Conservation (phyloP, 1,284 basidiomycete species). For the Volvariella volvacea region DNA sequence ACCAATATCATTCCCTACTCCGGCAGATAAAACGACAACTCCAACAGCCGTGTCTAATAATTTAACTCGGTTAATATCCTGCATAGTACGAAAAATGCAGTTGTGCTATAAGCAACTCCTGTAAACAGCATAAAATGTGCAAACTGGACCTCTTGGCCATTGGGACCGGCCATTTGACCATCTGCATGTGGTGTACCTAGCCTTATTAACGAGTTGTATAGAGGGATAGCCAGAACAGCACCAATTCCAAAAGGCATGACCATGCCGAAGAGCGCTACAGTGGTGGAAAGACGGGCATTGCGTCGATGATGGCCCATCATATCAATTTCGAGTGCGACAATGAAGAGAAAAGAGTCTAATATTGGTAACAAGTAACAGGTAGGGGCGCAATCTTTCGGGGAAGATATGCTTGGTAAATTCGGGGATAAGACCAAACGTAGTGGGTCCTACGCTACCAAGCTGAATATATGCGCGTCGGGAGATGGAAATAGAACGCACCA, state of each 20-base stretch:
- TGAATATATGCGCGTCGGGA: slow-evolving; percentile 1
- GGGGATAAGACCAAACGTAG: slow-evolving; percentile 71
- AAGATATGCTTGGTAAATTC: slow-evolving; percentile 83
- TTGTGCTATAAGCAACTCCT: slow-evolving; percentile 89
- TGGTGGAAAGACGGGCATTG: slow-evolving; percentile 61
- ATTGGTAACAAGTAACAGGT: slow-evolving; percentile 85
- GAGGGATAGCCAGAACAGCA: slow-evolving; percentile 70
- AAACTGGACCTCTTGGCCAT: slow-evolving; percentile 49
- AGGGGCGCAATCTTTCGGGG: slow-evolving; percentile 64
- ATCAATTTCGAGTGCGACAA: slow-evolving; percentile 87
- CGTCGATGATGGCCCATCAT: slow-evolving; percentile 71
- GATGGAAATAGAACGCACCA: slow-evolving; percentile 28
- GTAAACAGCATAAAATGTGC: slow-evolving; percentile 93
- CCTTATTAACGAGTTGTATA: slow-evolving; percentile 76
- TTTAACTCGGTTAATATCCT: slow-evolving; percentile 77
- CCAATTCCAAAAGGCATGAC: slow-evolving; percentile 82
- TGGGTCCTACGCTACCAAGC: slow-evolving; percentile 52
- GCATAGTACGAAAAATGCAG: slow-evolving; percentile 91
- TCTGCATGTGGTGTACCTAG: background rate
- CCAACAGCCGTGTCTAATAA: slow-evolving; percentile 92
- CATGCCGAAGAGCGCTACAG: slow-evolving; percentile 62
- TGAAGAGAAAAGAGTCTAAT: slow-evolving; percentile 92
- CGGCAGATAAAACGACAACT: slow-evolving; percentile 87
- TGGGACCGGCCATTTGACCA: background rate
- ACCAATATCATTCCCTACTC: slow-evolving; percentile 85